Evolutionary conservation across 345 rosid species (phyloP), one percentile per base, ranked within the genome.

Genomic region (Rhizophora apiculata): DNA sequence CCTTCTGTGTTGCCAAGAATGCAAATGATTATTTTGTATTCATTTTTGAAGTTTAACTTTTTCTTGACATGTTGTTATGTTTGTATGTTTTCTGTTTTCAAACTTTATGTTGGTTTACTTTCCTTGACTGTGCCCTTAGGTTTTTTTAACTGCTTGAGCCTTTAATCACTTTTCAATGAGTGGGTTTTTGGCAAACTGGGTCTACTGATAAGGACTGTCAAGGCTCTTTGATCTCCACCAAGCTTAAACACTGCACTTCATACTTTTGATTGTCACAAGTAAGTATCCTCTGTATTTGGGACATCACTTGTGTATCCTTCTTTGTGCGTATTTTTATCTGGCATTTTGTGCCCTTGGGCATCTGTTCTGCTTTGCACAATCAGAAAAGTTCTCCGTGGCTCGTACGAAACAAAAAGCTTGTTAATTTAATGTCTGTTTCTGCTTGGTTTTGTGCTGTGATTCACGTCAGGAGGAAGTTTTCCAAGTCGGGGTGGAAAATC

Each of bases 401-500:
- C 19, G 13, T 43, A 43, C 13, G 4, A 13, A 43, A 13, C 19
- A 13, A 43, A 24, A 26, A 9, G 37, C 37, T 2, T 60, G 22
- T 43, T 22, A 20, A 56, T 16, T 77, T 20, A n/a, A 27, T 48
- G 21, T 60, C 6, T 74, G 22, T n/a, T 29, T 67, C 39, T 13
- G 24, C 48, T 54, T 58, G 27, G 31, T 63, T 59, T 60, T 48
- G n/a, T 70, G 54, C 36, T 69, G 43, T 72, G 75, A 67, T 81
- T 18, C 60, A 37, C 59, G 3, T 6, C 88, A 92, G 99, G 99
- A 96, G 82, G 99, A 96, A 82, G 99, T 96, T 72, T 96, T 92
- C 86, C 99, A 96, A 81, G 96, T 92, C 60, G n/a, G 98, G 99
- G 32, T 92, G 98, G 99, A n/a, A n/a, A 96, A 82, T 78, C 98